A percentile compares a stretch with the other conserved stretches of the same genome.
Conservation (phyloP, 2,329 filamentous ascomycete species). For the Teratosphaeria gauchensis region DNA sequence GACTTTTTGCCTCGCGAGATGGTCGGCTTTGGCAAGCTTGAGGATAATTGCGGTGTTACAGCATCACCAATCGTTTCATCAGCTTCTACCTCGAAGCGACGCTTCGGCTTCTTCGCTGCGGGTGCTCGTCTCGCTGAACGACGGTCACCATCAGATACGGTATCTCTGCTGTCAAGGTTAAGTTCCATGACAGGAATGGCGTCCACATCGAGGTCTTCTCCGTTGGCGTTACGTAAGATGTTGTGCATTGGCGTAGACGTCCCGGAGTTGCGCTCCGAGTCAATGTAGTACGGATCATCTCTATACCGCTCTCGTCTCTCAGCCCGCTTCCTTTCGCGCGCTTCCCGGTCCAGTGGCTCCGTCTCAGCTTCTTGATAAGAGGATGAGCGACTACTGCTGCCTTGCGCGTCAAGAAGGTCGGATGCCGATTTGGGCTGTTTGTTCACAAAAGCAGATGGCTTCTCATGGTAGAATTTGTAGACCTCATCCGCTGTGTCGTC, state of each 20-base stretch:
- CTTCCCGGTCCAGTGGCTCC: slow-evolving; percentile 60
- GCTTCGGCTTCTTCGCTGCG: slow-evolving; percentile 20
- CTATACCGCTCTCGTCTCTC: slow-evolving; percentile 74
- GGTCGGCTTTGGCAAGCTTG: slow-evolving; percentile 1
- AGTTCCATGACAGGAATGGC: slow-evolving; percentile 93
- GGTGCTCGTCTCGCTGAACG: slow-evolving; percentile 1
- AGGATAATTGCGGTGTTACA: background rate
- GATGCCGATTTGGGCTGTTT: slow-evolving; percentile 23
- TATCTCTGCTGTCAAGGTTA: slow-evolving; percentile 48
- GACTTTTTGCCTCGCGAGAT: slow-evolving; percentile 45
- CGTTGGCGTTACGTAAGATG: slow-evolving; percentile 58
- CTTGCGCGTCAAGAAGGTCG: background rate
- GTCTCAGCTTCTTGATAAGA: slow-evolving; percentile 37
- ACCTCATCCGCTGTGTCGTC: slow-evolving; percentile 34
- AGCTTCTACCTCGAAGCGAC: slow-evolving; percentile 36
- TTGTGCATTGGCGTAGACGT: slow-evolving; percentile 70
- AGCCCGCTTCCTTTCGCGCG: slow-evolving; percentile 61
- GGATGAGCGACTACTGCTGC: slow-evolving; percentile 15
- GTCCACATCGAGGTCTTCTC: slow-evolving; percentile 77
- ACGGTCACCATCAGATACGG: slow-evolving; percentile 5
- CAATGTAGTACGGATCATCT: slow-evolving; percentile 94
- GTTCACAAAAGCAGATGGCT: slow-evolving; percentile 32
- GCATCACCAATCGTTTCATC: slow-evolving; percentile 38
- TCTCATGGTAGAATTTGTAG: slow-evolving; percentile 38
- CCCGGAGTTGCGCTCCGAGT: slow-evolving; percentile 39